Percentiles rank a stretch among this genome's conserved stretches.
Conservation (phyloP, 192 early-diverging fungal genomes). For the Coemansia sp. region DNA sequence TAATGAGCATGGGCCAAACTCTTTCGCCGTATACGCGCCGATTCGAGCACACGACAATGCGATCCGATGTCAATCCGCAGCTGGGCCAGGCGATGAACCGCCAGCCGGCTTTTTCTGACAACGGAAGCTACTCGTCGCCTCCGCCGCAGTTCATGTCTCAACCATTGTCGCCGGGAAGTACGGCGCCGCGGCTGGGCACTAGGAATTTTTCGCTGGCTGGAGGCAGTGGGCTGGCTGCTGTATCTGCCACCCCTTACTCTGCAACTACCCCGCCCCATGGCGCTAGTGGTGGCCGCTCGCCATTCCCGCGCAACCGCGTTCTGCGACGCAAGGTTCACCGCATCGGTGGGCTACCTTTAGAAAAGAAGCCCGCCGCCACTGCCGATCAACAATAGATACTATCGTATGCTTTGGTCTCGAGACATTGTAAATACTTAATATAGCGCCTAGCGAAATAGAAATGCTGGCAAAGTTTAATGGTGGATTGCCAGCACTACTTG, state of each 20-base stretch:
- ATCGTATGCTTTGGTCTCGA: background rate
- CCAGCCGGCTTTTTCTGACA: conserved; percentile 7
- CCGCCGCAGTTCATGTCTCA: conserved; percentile 9
- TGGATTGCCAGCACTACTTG: background rate
- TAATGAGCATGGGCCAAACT: conserved; percentile 84
- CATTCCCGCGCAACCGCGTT: conserved; percentile 43
- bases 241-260: conserved; percentile 18
- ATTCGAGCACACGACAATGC: conserved; percentile 78
- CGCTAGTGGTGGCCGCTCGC: conserved; percentile 34
- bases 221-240: conserved; percentile 1
- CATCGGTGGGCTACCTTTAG: conserved; percentile 16
- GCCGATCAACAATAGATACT: background rate
- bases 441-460: background rate
- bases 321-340: conserved; percentile 51
- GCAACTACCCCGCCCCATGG: conserved; percentile 33
- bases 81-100: conserved; percentile 12
- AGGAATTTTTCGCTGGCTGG: conserved; percentile 13
- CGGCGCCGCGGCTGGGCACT: conserved; percentile 2
- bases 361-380: background rate
- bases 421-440: background rate
- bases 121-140: conserved; percentile 7
- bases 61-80: conserved; percentile 55
- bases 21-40: conserved; percentile 82
- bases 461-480: background rate
- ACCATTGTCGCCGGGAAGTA: conserved; percentile 20